A percentile compares a stretch with the other conserved stretches of the same genome.
Evolutionary conservation across 192 early-diverging fungal species (phyloP).

Genomic region (Gorgonomyces haynaldii): DNA sequence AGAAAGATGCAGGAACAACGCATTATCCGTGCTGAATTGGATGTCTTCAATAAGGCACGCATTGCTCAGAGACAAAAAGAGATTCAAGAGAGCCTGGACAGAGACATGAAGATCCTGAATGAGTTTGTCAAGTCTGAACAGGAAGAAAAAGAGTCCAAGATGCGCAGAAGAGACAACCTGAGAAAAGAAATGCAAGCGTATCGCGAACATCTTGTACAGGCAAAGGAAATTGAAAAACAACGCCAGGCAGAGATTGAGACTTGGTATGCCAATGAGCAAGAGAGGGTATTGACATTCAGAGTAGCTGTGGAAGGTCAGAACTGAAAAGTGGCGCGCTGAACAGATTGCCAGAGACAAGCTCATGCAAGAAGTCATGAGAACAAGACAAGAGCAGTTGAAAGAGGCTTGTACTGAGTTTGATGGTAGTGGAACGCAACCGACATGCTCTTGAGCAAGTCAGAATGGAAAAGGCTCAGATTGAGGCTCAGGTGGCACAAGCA

Average conservation of each 20-base stretch:
- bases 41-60: constrained; percentile 35
- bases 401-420: background rate
- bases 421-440: constrained; percentile 21
- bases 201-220: constrained; percentile 28
- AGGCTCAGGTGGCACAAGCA: constrained; percentile 19
- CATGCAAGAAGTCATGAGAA: constrained; percentile 37
- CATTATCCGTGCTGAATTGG: constrained; percentile 27
- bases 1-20: constrained; percentile 29
- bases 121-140: constrained; percentile 31
- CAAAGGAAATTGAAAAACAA: constrained; percentile 21
- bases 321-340: constrained; percentile 38
- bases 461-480: constrained; percentile 21
- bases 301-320: constrained; percentile 31
- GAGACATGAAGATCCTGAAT: constrained; percentile 32
- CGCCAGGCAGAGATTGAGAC: constrained; percentile 26
- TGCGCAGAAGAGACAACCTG: constrained; percentile 22
- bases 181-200: constrained; percentile 33
- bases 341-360: constrained; percentile 35
- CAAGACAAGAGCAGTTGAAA: constrained; percentile 31
- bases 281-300: constrained; percentile 17
- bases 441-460: constrained; percentile 15
- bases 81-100: constrained; percentile 23
- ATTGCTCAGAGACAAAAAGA: constrained; percentile 22
- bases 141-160: constrained; percentile 17
- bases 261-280: constrained; percentile 27